Percentiles rank a stretch among this genome's conserved stretches.
phyloP scores from a whole-genome alignment of 257 asterid species.

The Euphrasia confusa region DNA sequence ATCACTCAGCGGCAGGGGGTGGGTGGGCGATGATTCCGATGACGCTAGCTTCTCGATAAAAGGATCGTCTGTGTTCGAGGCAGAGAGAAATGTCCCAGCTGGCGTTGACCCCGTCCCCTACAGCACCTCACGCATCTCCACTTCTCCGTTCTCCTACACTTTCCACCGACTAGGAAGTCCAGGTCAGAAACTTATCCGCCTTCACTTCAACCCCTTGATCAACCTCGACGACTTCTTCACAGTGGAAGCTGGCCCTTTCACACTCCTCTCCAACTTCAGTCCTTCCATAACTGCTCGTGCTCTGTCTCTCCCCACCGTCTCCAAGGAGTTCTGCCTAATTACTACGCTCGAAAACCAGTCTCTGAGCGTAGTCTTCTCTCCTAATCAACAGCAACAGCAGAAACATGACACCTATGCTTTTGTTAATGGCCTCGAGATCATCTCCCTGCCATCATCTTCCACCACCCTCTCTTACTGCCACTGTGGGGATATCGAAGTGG shows the following conservation, averaged over 20 bases:
- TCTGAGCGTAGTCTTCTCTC: slow-evolving; percentile 40
- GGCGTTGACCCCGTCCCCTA: slow-evolving; percentile 32
- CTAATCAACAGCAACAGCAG: neutral
- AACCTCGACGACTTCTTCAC: slow-evolving; percentile 33
- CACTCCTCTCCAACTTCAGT: slow-evolving; percentile 41
- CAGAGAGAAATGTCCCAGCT: neutral
- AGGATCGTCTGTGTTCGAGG: slow-evolving; percentile 25
- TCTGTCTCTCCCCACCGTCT: slow-evolving; percentile 29
- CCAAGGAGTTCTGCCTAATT: slow-evolving; percentile 53
- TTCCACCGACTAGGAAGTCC: slow-evolving; percentile 29
- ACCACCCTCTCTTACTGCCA: slow-evolving; percentile 42
- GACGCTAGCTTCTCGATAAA: neutral
- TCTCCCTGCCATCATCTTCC: slow-evolving; percentile 26
- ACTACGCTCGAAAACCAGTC: slow-evolving; percentile 27
- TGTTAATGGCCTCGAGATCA: slow-evolving; percentile 51
- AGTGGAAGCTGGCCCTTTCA: slow-evolving; percentile 40
- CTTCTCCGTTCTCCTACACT: slow-evolving; percentile 34
- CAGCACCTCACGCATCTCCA: slow-evolving; percentile 38
- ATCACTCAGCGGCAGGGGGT: neutral
- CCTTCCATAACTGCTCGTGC: slow-evolving; percentile 41
- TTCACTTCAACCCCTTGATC: slow-evolving; percentile 40
- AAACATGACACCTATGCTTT: slow-evolving; percentile 35
- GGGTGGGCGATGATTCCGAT: slow-evolving; percentile 25
- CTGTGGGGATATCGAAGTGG: slow-evolving; percentile 36
- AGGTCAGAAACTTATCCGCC: slow-evolving; percentile 48